Conservation (phyloP, 371 early-diverging fungal species). For the Zychaea mexicana region DNA sequence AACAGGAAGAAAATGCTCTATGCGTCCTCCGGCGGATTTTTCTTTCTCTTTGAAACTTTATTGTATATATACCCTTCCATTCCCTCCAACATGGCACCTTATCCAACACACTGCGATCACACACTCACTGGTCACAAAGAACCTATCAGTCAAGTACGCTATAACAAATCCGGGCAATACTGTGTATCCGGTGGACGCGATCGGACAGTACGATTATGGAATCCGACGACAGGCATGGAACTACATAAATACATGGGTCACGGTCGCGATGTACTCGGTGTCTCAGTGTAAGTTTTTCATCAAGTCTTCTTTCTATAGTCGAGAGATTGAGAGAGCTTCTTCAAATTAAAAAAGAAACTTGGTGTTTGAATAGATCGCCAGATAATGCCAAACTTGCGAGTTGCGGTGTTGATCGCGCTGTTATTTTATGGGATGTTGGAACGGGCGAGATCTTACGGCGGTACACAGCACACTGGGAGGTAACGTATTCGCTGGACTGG, state of each 20-base stretch:
- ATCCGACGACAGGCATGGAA: constrained; percentile 65
- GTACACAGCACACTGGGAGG: constrained; percentile 84
- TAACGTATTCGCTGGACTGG: too few species aligned
- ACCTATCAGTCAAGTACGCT: constrained; percentile 67
- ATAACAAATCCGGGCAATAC: constrained; percentile 73
- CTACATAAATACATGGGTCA: constrained; percentile 86
- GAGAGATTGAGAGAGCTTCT: too few species aligned
- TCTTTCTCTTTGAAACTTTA: background rate
- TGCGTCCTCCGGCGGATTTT: too few species aligned
- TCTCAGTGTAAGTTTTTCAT: constrained; percentile 60
- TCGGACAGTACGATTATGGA: constrained; percentile 81
- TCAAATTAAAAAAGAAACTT: background rate
- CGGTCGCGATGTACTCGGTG: constrained; percentile 82
- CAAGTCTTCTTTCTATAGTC: background rate
- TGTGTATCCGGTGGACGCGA: constrained; percentile 82
- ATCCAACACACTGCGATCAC: constrained; percentile 38
- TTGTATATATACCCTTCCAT: too few species aligned
- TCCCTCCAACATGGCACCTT: constrained; percentile 36
- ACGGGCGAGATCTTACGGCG: constrained; percentile 73
- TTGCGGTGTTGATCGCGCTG: constrained; percentile 81
- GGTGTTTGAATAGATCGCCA: constrained; percentile 42
- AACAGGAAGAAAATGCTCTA: background rate
- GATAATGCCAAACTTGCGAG: constrained; percentile 85
- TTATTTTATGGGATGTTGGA: constrained; percentile 87
- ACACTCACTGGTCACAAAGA: constrained; percentile 66